Evolutionary conservation across 371 early-diverging fungal species (phyloP).

Genomic region (Capillidium rhysosporum): DNA sequence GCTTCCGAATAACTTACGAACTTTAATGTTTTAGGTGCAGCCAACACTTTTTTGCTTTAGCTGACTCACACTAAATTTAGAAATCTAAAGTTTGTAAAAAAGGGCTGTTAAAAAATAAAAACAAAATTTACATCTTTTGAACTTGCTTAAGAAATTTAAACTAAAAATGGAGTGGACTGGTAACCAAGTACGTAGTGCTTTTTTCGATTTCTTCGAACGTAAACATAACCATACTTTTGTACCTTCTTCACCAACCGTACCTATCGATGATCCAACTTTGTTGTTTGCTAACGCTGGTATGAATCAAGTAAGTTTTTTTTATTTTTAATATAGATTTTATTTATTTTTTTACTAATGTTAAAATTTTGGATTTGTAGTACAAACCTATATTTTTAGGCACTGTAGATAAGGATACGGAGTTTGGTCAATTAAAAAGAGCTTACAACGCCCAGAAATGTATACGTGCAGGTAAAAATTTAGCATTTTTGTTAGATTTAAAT

Average conservation of each 20-base stretch:
- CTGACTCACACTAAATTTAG: too few species aligned
- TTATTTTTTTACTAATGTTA: background rate
- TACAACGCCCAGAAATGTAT: constrained; percentile 98
- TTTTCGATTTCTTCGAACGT: constrained; percentile 74
- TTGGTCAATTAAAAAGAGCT: constrained; percentile 81
- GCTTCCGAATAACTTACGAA: too few species aligned
- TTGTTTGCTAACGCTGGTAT: constrained; percentile 99
- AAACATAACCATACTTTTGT: constrained; percentile 57
- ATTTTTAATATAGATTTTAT: background rate
- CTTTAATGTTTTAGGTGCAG: too few species aligned
- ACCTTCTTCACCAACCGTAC: constrained; percentile 85
- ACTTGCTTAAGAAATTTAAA: too few species aligned
- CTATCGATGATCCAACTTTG: constrained; percentile 93
- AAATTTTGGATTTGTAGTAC: constrained; percentile 29
- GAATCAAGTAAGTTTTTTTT: constrained; percentile 61
- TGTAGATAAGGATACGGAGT: constrained; percentile 73
- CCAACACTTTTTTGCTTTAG: too few species aligned
- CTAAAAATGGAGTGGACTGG: constrained; percentile 47
- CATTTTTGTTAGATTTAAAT: background rate
- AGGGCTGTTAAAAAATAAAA: too few species aligned
- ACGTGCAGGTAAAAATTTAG: constrained; percentile 57
- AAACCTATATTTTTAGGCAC: constrained; percentile 97
- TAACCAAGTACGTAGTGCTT: constrained; percentile 65
- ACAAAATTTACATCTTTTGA: too few species aligned
- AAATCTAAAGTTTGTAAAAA: too few species aligned